Percentiles rank a stretch among this genome's conserved stretches.
phyloP scores from a whole-genome alignment of 2,329 filamentous ascomycete genomes.

The Aspergillus eucalypticola region DNA sequence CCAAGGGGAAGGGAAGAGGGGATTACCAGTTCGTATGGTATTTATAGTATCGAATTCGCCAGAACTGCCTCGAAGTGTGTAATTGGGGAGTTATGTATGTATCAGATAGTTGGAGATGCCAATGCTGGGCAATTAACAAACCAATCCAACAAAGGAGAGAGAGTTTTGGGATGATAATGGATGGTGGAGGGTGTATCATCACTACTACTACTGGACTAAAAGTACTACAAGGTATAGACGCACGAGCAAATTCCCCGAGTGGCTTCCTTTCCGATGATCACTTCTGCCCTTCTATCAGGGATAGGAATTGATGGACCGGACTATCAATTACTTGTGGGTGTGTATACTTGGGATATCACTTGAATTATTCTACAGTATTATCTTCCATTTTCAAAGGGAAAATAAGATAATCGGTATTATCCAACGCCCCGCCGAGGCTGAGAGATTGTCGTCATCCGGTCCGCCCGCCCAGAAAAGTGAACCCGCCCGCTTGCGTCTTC shows the following conservation, averaged over 20 bases:
- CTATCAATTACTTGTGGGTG: too few species aligned
- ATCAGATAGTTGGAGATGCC: neutral
- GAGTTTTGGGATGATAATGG: too few species aligned
- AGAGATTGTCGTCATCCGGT: neutral
- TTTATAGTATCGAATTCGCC: neutral
- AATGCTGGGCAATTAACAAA: neutral
- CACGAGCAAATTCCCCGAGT: neutral
- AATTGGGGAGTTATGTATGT: too few species aligned
- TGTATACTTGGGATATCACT: too few species aligned
- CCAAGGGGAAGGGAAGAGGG: too few species aligned
- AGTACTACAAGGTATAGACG: neutral
- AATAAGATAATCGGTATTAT: too few species aligned
- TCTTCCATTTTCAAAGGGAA: too few species aligned
- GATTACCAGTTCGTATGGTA: neutral
- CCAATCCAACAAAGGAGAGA: too few species aligned
- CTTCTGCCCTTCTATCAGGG: neutral
- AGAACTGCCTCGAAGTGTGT: neutral
- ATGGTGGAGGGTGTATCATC: too few species aligned
- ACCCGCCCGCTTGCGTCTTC: neutral
- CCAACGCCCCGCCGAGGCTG: neutral
- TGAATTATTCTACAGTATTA: too few species aligned
- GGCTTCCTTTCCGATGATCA: neutral
- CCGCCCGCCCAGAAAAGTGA: neutral
- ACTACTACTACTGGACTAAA: too few species aligned
- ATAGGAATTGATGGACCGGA: neutral